Evolutionary conservation across 768 basidiomycete species (phyloP).

Genomic region (Pulveroboletus sp.): DNA sequence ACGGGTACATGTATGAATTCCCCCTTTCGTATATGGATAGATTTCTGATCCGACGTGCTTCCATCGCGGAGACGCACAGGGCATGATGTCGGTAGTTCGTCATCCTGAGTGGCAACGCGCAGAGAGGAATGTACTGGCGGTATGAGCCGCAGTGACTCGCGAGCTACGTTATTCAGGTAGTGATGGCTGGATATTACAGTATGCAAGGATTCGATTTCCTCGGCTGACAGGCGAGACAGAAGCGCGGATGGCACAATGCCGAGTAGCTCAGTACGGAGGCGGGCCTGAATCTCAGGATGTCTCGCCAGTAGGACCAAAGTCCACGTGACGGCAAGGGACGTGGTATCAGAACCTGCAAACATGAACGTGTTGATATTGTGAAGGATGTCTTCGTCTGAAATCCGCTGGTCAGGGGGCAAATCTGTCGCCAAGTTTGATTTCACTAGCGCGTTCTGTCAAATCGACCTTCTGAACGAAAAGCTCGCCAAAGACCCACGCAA

Average conservation of each 20-base stretch:
- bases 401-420: conserved; percentile 59
- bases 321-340: conserved; percentile 82
- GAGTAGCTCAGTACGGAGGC: conserved; percentile 65
- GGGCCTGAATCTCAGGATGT: conserved; percentile 60
- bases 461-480: background rate
- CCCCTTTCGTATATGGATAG: conserved; percentile 57
- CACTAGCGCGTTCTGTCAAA: conserved; percentile 42
- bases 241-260: conserved; percentile 38
- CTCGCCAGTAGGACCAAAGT: conserved; percentile 69
- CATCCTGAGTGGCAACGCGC: conserved; percentile 72
- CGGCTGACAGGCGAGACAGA: conserved; percentile 47
- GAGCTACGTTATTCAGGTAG: conserved; percentile 69
- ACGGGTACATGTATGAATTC: conserved; percentile 73
- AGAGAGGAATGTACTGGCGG: conserved; percentile 81
- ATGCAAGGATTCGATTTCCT: conserved; percentile 62
- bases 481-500: conserved; percentile 50
- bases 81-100: conserved; percentile 66
- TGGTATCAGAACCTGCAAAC: conserved; percentile 88
- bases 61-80: conserved; percentile 54
- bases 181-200: conserved; percentile 54
- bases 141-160: conserved; percentile 72
- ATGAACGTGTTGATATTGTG: conserved; percentile 86
- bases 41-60: conserved; percentile 36
- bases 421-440: conserved; percentile 78
- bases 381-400: conserved; percentile 85